Percentiles rank a stretch among this genome's conserved stretches.
Conservation (phyloP, 495 filamentous ascomycete genomes). For the Penicillium egyptiacum region DNA sequence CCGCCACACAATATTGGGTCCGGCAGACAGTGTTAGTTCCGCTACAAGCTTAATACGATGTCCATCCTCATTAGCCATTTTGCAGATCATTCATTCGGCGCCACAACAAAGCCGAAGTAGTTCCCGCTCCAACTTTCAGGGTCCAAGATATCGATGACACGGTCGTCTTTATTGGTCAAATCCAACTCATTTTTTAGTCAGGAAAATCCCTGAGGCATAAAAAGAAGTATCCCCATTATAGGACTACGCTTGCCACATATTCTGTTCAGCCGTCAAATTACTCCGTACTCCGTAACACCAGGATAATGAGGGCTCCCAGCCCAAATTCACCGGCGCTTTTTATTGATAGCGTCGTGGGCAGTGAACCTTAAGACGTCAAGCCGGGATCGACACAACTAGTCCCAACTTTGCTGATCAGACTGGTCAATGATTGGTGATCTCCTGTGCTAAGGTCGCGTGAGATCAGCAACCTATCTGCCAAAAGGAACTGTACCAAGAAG, state of each 20-base stretch:
- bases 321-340: background rate
- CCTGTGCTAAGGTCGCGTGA: constrained; percentile 5
- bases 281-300: background rate
- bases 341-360: background rate
- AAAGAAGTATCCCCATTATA: background rate
- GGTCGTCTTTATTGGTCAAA: background rate
- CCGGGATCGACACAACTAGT: background rate
- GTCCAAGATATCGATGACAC: background rate
- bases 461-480: constrained; percentile 20
- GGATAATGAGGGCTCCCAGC: background rate
- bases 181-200: background rate
- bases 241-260: background rate
- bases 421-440: constrained; percentile 12
- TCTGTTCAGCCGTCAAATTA: background rate
- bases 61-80: constrained; percentile 26
- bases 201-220: background rate
- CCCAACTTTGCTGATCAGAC: background rate
- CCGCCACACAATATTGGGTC: constrained; percentile 11
- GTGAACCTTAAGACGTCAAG: background rate
- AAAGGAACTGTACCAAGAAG: constrained; percentile 6
- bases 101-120: background rate
- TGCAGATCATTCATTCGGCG: constrained; percentile 19
- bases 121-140: background rate
- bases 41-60: constrained; percentile 25
- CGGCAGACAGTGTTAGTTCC: constrained; percentile 7